Evolutionary conservation across 2,329 filamentous ascomycete genomes (phyloP), one percentile per base, ranked within the genome.

Genomic region (Paraphoma chrysanthemicola): DNA sequence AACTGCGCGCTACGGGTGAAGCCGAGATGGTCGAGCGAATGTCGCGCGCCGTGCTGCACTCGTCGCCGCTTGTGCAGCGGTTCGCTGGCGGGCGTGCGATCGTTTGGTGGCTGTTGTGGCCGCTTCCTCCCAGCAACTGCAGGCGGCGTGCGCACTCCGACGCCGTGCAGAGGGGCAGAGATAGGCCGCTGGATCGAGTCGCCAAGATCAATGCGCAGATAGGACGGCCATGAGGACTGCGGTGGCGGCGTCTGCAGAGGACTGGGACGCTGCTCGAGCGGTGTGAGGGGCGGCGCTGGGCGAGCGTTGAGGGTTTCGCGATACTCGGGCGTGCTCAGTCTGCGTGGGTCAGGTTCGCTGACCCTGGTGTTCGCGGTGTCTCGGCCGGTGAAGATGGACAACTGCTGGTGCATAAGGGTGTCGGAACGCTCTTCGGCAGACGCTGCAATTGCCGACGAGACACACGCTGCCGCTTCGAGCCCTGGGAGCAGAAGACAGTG

Each of bases 1-100:
- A 69, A 51, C 7, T 62, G 62, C 7, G 61, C 50, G 44, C 51
- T 51, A 31, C 58, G 57, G 49, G 73, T 57, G 49, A 75, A 69
- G 55, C 53, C 68, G 58, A 77, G 74, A 41, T 72, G 70, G 62
- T 79, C 74, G 44, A 78, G 68, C 8, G 69, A 74, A 59, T 76
- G 71, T 43, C 71, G 68, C 47, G 72, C 55, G 61, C 63, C 70
- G 3, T 48, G 50, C 8, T 67, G 69, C 17, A 74, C 51, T 48
- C 69, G 72, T 29, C 67, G 62, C 29, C 67, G 71, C 66, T 78
- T 78, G 67, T 71, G 72, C 53, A 75, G 57, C 2, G 74, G 73
- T 53, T 77, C 73, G 58, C 62, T 72, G 42, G 64, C 53, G 46
- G 43, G 46, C 14, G 53, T 43, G 41, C 41, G 28, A 46, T 57